Percentiles rank a stretch among this genome's conserved stretches.
Conservation (phyloP, 352 stramenopile species). For the Globisporangium cederbergense region DNA sequence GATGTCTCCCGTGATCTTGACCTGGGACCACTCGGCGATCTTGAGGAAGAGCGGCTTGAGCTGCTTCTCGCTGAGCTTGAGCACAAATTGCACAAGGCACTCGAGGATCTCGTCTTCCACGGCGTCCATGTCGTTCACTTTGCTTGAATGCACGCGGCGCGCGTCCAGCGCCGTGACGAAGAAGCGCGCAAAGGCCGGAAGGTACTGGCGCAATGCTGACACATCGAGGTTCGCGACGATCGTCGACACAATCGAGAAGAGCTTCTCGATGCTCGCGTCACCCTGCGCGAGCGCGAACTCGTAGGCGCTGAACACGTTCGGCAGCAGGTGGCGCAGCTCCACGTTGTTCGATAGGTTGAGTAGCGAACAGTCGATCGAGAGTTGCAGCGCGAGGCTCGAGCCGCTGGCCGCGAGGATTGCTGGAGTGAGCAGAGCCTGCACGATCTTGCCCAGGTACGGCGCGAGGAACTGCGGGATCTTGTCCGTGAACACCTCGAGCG, state of each 20-base stretch:
- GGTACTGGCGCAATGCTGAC: slow-evolving; percentile 50
- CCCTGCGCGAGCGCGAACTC: slow-evolving; percentile 55
- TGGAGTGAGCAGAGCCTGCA: slow-evolving; percentile 60
- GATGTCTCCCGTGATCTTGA: slow-evolving; percentile 35
- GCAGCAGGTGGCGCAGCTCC: slow-evolving; percentile 72
- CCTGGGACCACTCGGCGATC: slow-evolving; percentile 71
- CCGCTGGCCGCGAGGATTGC: slow-evolving; percentile 31
- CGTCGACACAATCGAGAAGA: slow-evolving; percentile 69
- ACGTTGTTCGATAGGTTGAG: slow-evolving; percentile 67
- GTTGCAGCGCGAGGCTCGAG: slow-evolving; percentile 30
- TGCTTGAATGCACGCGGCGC: slow-evolving; percentile 58
- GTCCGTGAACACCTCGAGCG: slow-evolving; percentile 79
- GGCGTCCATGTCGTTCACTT: slow-evolving; percentile 53
- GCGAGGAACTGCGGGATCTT: slow-evolving; percentile 82
- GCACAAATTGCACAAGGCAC: slow-evolving; percentile 73
- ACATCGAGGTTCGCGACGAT: slow-evolving; percentile 56
- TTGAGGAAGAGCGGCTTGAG: slow-evolving; percentile 88
- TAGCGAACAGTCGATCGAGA: slow-evolving; percentile 66
- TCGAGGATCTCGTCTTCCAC: slow-evolving; percentile 80
- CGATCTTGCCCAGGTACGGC: slow-evolving; percentile 63
- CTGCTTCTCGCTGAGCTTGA: slow-evolving; percentile 89
- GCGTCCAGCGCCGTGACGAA: slow-evolving; percentile 77
- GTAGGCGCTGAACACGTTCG: slow-evolving; percentile 63
- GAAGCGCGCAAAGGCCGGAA: slow-evolving; percentile 79
- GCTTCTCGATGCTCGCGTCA: slow-evolving; percentile 53